phyloP scores from a whole-genome alignment of 2,329 filamentous ascomycete species.

The Diaporthe amygdali region DNA sequence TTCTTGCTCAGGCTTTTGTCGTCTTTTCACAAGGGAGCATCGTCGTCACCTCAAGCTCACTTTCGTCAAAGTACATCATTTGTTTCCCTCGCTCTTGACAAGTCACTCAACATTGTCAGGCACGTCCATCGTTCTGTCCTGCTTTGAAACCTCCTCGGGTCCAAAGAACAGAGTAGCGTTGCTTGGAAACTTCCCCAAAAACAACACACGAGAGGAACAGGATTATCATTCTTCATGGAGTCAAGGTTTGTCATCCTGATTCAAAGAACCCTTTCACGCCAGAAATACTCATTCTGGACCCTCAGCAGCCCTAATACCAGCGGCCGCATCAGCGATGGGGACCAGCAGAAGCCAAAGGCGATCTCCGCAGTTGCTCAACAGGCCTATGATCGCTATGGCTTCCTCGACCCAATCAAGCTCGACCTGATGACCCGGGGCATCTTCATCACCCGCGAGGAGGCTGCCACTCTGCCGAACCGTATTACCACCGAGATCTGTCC shows the following conservation, averaged over 20 bases:
- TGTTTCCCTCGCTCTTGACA: neutral
- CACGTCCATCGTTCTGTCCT: too few species aligned
- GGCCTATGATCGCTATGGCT: constrained; percentile 9
- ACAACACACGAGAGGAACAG: neutral
- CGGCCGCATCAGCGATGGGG: neutral
- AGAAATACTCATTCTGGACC: neutral
- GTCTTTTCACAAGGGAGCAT: neutral
- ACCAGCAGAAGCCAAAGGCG: neutral
- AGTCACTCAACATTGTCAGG: neutral
- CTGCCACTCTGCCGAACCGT: neutral
- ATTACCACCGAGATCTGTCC: neutral
- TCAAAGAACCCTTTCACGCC: rapidly evolving
- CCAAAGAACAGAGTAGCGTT: too few species aligned
- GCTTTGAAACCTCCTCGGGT: too few species aligned
- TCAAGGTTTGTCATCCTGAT: neutral
- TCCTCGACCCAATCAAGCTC: neutral
- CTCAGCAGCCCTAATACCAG: neutral
- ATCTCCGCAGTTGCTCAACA: neutral
- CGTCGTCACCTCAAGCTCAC: too few species aligned
- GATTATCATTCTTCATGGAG: neutral
- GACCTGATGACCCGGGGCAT: neutral
- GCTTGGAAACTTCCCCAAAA: neutral
- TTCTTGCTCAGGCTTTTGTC: neutral
- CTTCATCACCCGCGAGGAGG: neutral
- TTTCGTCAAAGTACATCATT: neutral